Conservation (phyloP, 2,329 filamentous ascomycete genomes). For the Ceratocystis eucalypticola region DNA sequence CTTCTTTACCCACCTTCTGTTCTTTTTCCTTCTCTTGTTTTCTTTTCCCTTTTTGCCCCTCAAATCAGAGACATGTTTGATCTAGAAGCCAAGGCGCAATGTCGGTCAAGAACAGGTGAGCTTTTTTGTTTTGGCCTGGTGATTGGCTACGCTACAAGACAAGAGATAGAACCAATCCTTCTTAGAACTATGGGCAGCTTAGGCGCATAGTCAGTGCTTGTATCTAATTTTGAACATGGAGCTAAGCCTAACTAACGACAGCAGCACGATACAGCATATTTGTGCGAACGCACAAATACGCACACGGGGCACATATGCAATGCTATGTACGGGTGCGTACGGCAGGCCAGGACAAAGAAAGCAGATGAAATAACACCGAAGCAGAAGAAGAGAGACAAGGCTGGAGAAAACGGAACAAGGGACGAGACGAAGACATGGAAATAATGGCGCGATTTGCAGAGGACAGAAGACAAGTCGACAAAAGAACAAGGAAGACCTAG, state of each 20-base stretch:
- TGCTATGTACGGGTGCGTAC: not conserved
- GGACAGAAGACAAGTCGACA: not conserved
- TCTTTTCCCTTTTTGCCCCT: not conserved
- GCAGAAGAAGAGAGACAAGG: not conserved
- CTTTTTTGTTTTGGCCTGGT: not conserved
- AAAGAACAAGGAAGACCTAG: not conserved
- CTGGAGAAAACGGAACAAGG: not conserved
- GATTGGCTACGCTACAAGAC: slow-evolving; percentile 1
- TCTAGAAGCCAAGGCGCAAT: slow-evolving; percentile 2
- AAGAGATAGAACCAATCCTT: not conserved
- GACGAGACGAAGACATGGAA: not conserved
- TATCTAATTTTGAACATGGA: slow-evolving; percentile 5
- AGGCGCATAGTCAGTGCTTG: not conserved
- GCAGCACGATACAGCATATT: no score
- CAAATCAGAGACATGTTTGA: not conserved
- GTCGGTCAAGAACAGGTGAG: slow-evolving; percentile 6
- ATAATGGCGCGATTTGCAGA: not conserved
- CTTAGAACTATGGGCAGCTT: slow-evolving; percentile 7
- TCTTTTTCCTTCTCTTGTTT: not conserved
- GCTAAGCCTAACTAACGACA: not conserved
- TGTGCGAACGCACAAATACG: not conserved
- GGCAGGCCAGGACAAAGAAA: not conserved
- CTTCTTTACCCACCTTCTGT: not conserved
- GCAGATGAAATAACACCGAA: not conserved
- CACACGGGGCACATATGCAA: not conserved